phyloP scores from a whole-genome alignment of 345 rosid species.

The Firmiana major region DNA sequence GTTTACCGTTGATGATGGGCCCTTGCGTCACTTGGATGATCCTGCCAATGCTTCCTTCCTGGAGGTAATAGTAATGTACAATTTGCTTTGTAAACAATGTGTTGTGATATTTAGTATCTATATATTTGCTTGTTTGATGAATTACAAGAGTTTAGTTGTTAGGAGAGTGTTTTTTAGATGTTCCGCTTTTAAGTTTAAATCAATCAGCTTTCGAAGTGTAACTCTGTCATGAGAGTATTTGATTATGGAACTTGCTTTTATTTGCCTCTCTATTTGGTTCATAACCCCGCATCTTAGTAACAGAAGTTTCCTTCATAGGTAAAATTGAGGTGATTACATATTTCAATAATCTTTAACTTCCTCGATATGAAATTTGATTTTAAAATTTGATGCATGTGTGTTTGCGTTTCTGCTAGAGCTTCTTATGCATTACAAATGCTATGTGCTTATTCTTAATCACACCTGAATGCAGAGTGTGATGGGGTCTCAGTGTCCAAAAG shows the following conservation, averaged over 20 bases:
- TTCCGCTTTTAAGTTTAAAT: background rate
- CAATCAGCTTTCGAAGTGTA: background rate
- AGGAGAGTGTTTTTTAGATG: background rate
- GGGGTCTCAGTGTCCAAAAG: constrained; percentile 73
- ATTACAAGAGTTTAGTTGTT: background rate
- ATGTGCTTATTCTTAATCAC: constrained; percentile 3
- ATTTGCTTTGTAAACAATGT: too few relatives aligned
- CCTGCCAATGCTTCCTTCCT: constrained; percentile 73
- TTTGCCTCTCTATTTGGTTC: background rate
- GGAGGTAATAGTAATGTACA: constrained; percentile 46
- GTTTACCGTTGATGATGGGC: constrained; percentile 88
- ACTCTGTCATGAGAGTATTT: background rate
- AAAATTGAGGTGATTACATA: background rate
- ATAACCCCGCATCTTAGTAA: background rate
- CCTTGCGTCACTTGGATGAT: constrained; percentile 67
- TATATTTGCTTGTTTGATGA: background rate
- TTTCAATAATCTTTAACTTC: background rate
- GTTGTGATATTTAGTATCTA: background rate
- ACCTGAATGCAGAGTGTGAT: constrained; percentile 62
- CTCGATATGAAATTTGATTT: background rate
- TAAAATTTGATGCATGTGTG: background rate
- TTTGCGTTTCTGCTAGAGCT: background rate
- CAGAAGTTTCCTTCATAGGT: background rate
- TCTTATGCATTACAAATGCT: background rate
- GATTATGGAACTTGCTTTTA: background rate